Conservation (phyloP, 331 rosid genomes). For the Dryas integrifolia region DNA sequence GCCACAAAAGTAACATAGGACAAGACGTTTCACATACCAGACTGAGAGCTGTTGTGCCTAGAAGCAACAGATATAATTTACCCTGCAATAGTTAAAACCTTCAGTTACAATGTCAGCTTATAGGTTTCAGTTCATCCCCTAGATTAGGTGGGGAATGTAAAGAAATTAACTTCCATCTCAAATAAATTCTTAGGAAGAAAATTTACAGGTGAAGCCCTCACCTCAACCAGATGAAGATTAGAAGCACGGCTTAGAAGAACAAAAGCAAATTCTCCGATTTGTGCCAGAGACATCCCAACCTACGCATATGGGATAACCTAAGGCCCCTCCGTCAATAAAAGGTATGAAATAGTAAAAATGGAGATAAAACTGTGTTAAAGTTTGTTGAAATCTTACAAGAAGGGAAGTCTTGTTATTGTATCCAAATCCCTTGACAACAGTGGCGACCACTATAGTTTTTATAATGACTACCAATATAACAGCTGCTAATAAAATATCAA, state of each 20-base stretch:
- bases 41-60: conserved; percentile 95
- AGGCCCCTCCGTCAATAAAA: conserved; percentile 55
- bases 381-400: conserved; percentile 65
- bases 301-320: conserved; percentile 58
- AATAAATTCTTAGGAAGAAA: not conserved
- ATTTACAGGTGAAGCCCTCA: conserved; percentile 30
- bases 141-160: not conserved
- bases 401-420: conserved; percentile 80
- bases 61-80: conserved; percentile 80
- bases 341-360: conserved; percentile 32
- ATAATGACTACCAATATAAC: conserved; percentile 83
- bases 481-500: conserved; percentile 89
- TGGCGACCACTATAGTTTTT: conserved; percentile 68
- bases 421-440: conserved; percentile 90
- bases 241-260: conserved; percentile 98
- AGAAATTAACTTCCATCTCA: not conserved
- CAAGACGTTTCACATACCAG: conserved; percentile 50
- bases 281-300: conserved; percentile 97
- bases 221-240: conserved; percentile 98
- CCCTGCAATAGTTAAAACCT: conserved; percentile 53
- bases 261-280: conserved; percentile 93
- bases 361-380: conserved; percentile 18
- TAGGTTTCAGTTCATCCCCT: not conserved
- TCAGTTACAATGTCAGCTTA: not conserved
- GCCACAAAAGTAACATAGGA: not conserved